Evolutionary conservation across 2,329 filamentous ascomycete genomes (phyloP), one percentile per base, ranked within the genome.

Genomic region (Sclerotinia trifoliorum): DNA sequence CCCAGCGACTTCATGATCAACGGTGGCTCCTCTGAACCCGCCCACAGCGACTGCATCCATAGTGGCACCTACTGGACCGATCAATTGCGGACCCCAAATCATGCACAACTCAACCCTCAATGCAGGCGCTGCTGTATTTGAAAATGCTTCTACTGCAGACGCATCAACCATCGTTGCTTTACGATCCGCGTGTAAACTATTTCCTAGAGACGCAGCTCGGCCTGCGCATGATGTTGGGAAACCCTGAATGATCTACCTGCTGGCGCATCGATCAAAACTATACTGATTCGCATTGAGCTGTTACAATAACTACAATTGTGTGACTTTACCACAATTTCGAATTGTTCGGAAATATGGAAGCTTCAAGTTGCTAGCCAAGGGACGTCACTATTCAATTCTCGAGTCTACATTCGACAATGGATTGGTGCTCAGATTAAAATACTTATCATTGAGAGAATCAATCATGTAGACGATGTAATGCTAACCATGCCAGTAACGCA

Each of bases 151-250:
- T 44, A 26, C 51, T 5, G 26, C 42, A 49, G 42, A 66, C 51
- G 55, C 29, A 61, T 51, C 52, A 48, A 55, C 15, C 19, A 48
- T 63, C 35, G 26, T 26, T 6, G 21, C 44, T 10, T 63, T 46
- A 4, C 24, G 26, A 39, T 63, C 44, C 26, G 17, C 48, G 10
- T 75, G 73, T 66, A 75, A 75, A 61, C 35, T 65, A 11, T 71
- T 70, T 29, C 74, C 73, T 6, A 71, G 71, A 10, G 71, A 75
- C 29, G 13, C 39, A 1, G n/a, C 75, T 55, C 87, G 84, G 85
- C 86, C 85, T 0, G 80, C 80, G 0, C 68, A 79, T n/a, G 70
- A 76, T 0, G 75, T 75, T 87, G 85, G 85, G 70, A 74, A 5
- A 71, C 74, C 15, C 78, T 87, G 63, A 83, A 86, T 75, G 71